Evolutionary conservation across 2,329 filamentous ascomycete genomes (phyloP), one percentile per base, ranked within the genome.

Genomic region (Coniella lustricola): DNA sequence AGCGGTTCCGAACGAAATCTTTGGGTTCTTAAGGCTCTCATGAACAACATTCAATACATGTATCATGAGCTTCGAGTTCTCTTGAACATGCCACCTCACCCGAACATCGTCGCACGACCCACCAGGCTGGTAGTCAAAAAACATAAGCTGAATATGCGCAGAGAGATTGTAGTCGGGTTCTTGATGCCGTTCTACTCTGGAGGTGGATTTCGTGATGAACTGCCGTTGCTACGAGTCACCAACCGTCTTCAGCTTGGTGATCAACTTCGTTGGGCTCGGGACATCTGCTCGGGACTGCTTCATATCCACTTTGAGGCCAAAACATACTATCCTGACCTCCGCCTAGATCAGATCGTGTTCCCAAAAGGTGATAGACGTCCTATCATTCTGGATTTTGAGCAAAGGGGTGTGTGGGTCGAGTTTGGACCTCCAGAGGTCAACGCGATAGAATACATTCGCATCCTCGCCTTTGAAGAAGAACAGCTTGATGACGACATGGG

Each of bases 381-480:
- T 9, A 59, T 81, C 56, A 74, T 82, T 70, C 70, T 82, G 4
- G 79, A 82, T 53, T 80, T 82, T 56, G 79, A 82, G 61, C 78
- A 82, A 60, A 71, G 79, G 29, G 78, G 79, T 7, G 76, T 81
- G 2, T 82, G 78, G 78, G 79, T 74, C 60, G 75, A 80, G 58
- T 82, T 81, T 59, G 74, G 73, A 1, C 69, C 79, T 1, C 79
- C 79, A 0, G 79, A 82, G 57, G 72, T 82, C 52, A 79, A 80
- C 57, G 72, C 73, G 22, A 64, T 82, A 41, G 77, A 82, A 55
- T 80, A 79, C 54, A 57, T 80, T 14, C 73, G 74, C n/a, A 62
- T 78, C 14, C 59, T 82, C 33, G 75, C 75, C 25, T 65, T 66
- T 31, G 72, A 76, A 46, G 70, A 67, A 12, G 65, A 74, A 7